phyloP scores from a whole-genome alignment of 1,284 basidiomycete genomes.

The Megacollybia platyphylla region DNA sequence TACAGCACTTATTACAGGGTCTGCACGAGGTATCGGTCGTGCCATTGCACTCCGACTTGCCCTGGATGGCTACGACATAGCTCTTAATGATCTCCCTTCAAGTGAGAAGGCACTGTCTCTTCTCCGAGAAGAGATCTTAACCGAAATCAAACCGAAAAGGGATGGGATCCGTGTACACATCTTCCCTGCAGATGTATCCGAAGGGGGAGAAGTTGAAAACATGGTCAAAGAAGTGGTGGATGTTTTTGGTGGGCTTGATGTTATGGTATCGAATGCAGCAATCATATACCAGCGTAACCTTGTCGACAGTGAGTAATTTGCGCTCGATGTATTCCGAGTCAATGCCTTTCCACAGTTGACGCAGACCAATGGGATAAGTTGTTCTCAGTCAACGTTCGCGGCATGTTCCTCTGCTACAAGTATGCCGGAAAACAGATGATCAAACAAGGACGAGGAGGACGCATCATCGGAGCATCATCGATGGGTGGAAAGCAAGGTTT shows the following conservation, averaged over 20 bases:
- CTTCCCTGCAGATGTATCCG: constrained; percentile 13
- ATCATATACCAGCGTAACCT: constrained; percentile 6
- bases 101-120: constrained; percentile 5
- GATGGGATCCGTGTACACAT: constrained; percentile 4
- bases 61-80: constrained; percentile 11
- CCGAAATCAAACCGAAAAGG: constrained; percentile 3
- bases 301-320: constrained; percentile 8
- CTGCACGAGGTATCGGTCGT: constrained; percentile 27
- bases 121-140: constrained; percentile 1
- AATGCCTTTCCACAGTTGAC: constrained; percentile 5
- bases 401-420: constrained; percentile 12
- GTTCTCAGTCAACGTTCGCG: constrained; percentile 9
- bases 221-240: constrained; percentile 11
- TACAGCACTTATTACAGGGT: constrained; percentile 25
- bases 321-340: neutral
- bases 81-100: constrained; percentile 10
- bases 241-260: constrained; percentile 16
- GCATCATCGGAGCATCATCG: constrained; percentile 9
- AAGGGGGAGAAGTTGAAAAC: constrained; percentile 14
- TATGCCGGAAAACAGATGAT: constrained; percentile 12
- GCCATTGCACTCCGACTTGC: constrained; percentile 26
- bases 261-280: constrained; percentile 15
- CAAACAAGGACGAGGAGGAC: constrained; percentile 10
- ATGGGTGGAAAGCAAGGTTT: too few relatives aligned
- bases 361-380: constrained; percentile 8